phyloP scores from a whole-genome alignment of 2,329 filamentous ascomycete species.

The Xylaria digitata region DNA sequence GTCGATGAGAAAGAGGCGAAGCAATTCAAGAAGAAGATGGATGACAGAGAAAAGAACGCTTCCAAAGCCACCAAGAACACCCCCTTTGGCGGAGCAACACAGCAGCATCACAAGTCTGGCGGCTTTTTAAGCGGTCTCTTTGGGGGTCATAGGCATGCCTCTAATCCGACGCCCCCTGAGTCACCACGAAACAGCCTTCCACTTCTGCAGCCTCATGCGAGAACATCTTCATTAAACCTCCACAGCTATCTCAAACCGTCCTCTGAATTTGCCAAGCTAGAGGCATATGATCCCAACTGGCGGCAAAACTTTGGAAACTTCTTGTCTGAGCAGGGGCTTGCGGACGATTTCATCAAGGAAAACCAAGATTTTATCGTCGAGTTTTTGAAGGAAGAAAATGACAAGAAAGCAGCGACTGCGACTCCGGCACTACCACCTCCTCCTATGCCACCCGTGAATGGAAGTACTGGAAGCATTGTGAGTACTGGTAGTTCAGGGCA shows the following conservation, averaged over 20 bases:
- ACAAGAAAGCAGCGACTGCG: slow-evolving; percentile 52
- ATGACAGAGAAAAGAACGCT: slow-evolving; percentile 94
- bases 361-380: slow-evolving; percentile 77
- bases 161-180: slow-evolving; percentile 67
- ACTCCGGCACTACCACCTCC: slow-evolving; percentile 55
- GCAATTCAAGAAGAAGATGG: slow-evolving; percentile 97
- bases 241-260: slow-evolving; percentile 56
- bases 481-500: slow-evolving; percentile 44
- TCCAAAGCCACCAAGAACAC: slow-evolving; percentile 86
- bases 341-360: slow-evolving; percentile 73
- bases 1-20: slow-evolving; percentile 97
- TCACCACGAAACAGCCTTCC: slow-evolving; percentile 60
- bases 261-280: slow-evolving; percentile 71
- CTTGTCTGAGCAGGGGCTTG: slow-evolving; percentile 70
- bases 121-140: slow-evolving; percentile 71
- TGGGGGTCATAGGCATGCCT: slow-evolving; percentile 69
- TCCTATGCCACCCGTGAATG: slow-evolving; percentile 53
- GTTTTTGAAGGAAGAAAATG: slow-evolving; percentile 69
- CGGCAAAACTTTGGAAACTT: slow-evolving; percentile 74
- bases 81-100: slow-evolving; percentile 71
- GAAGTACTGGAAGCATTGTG: slow-evolving; percentile 46
- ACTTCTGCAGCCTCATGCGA: slow-evolving; percentile 51
- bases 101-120: slow-evolving; percentile 58
- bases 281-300: slow-evolving; percentile 74
- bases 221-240: slow-evolving; percentile 57